Conservation (phyloP, 768 basidiomycete genomes). For the Boletales sp. region DNA sequence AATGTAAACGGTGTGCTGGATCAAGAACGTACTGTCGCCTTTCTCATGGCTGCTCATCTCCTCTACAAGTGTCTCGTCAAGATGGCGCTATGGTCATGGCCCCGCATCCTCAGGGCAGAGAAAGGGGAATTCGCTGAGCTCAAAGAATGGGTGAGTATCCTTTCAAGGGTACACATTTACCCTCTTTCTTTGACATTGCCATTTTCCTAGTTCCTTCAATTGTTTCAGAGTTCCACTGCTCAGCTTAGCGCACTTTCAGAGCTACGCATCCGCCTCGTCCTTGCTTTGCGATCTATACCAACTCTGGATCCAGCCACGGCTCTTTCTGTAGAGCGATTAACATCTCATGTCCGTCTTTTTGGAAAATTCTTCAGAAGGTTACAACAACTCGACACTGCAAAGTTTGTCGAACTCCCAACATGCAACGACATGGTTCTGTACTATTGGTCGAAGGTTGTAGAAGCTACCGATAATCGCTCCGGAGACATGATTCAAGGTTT, state of each 20-base stretch:
- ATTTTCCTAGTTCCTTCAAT: constrained; percentile 47
- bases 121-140: constrained; percentile 43
- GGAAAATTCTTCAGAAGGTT: constrained; percentile 80
- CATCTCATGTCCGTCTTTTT: constrained; percentile 64
- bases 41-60: constrained; percentile 59
- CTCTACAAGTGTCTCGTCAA: constrained; percentile 74
- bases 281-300: constrained; percentile 37
- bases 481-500: constrained; percentile 55
- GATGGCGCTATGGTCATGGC: constrained; percentile 72
- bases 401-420: constrained; percentile 60
- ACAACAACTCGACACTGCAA: constrained; percentile 55
- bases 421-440: constrained; percentile 69
- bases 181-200: not conserved
- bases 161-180: not conserved
- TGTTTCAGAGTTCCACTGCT: constrained; percentile 57
- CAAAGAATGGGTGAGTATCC: constrained; percentile 49
- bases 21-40: constrained; percentile 39
- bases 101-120: constrained; percentile 39
- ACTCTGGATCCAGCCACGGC: constrained; percentile 35
- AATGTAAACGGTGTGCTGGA: constrained; percentile 33
- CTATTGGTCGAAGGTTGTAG: constrained; percentile 78
- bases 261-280: constrained; percentile 53
- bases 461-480: constrained; percentile 54
- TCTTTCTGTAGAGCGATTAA: constrained; percentile 53
- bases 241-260: constrained; percentile 56